Percentiles rank a stretch among this genome's conserved stretches.
phyloP scores from a whole-genome alignment of 306 rosid species.

The Corylus heterophylla region DNA sequence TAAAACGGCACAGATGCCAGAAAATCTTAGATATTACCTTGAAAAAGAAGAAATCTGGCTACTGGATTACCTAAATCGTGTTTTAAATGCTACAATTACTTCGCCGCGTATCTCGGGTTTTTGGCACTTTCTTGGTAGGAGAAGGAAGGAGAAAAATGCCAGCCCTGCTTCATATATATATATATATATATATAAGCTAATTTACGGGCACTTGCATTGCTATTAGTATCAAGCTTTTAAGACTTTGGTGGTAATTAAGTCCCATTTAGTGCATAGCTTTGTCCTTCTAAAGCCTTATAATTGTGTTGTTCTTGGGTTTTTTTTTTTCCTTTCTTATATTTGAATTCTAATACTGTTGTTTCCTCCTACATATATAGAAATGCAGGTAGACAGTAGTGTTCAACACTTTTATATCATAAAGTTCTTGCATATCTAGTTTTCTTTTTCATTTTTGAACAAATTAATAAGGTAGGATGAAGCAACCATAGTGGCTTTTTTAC shows the following conservation, averaged over 20 bases:
- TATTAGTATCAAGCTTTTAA: constrained; percentile 5
- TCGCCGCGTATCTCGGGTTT: constrained; percentile 1
- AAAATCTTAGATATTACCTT: too few relatives aligned
- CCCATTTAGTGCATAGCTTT: neutral
- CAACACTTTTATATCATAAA: neutral
- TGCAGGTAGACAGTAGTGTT: neutral
- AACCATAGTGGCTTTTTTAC: too few relatives aligned
- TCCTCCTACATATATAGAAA: too few relatives aligned
- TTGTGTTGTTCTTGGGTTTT: neutral
- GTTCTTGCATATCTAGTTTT: neutral
- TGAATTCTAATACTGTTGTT: neutral
- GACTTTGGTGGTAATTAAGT: neutral
- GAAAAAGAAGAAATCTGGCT: constrained; percentile 11
- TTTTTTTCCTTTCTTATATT: neutral
- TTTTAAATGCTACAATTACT: too few relatives aligned
- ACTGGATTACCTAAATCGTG: constrained; percentile 3
- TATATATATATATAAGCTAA: constrained; percentile 19
- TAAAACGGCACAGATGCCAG: too few relatives aligned
- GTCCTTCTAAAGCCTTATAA: too few relatives aligned
- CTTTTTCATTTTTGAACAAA: too few relatives aligned
- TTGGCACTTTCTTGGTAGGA: neutral
- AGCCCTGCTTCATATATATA: constrained; percentile 2
- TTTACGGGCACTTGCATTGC: neutral
- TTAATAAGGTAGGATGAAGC: too few relatives aligned
- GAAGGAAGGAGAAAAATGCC: neutral